phyloP scores from a whole-genome alignment of 2,329 filamentous ascomycete species.

The Berkeleyomyces basicola region DNA sequence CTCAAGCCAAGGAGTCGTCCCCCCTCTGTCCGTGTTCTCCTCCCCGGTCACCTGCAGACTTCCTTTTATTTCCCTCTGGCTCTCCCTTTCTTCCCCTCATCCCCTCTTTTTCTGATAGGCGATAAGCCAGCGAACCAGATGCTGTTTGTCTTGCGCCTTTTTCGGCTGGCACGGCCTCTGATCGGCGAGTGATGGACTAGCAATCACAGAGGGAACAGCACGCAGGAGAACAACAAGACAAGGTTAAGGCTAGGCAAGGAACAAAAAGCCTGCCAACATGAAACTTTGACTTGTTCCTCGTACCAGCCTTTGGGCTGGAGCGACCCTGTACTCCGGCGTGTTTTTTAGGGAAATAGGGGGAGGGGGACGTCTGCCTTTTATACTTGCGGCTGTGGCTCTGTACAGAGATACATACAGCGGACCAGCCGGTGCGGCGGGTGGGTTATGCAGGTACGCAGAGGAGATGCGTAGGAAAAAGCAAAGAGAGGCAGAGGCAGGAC shows the following conservation, averaged over 20 bases:
- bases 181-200: background rate
- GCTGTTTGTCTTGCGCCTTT: background rate
- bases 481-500: background rate
- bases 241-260: background rate
- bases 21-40: background rate
- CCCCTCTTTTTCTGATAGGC: background rate
- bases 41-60: background rate
- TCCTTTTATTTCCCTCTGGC: background rate
- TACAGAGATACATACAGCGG: background rate
- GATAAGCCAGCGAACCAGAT: background rate
- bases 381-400: too few relatives aligned
- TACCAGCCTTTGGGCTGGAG: background rate
- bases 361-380: too few relatives aligned
- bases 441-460: background rate
- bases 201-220: background rate
- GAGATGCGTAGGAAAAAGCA: background rate
- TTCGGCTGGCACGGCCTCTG: background rate
- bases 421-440: background rate
- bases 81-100: background rate
- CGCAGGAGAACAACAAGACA: background rate
- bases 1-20: too few relatives aligned
- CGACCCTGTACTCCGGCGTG: background rate
- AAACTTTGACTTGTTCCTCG: background rate
- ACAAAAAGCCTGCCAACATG: background rate
- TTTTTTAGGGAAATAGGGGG: background rate